Percentiles rank a stretch among this genome's conserved stretches.
Conservation (phyloP, 73 alveolate genomes). For the Tetrahymena elliotti region DNA sequence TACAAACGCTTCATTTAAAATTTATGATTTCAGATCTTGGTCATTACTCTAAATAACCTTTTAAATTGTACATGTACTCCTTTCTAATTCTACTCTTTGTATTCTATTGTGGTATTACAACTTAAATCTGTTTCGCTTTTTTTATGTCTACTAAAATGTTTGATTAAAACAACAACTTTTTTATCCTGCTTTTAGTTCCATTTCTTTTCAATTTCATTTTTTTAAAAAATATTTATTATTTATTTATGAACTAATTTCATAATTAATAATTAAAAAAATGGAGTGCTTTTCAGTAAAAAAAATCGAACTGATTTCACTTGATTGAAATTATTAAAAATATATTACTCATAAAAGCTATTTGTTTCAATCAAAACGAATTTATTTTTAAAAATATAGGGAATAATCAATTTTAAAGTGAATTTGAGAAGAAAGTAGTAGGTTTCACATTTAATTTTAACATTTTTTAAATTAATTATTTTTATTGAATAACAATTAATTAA, state of each 20-base stretch:
- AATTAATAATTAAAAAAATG: too few relatives aligned
- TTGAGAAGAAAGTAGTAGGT: too few relatives aligned
- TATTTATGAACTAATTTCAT: neutral
- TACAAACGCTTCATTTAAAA: neutral
- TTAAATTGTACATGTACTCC: neutral
- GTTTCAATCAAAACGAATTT: too few relatives aligned
- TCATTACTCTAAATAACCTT: neutral
- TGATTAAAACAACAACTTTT: neutral
- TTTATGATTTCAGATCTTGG: neutral
- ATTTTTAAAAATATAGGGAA: too few relatives aligned
- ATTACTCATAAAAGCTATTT: too few relatives aligned
- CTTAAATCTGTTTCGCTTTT: neutral
- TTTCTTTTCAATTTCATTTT: too few relatives aligned
- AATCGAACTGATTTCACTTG: neutral
- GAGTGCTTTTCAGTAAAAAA: neutral
- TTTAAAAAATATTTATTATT: too few relatives aligned
- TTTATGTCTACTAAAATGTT: neutral
- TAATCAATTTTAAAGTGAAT: too few relatives aligned
- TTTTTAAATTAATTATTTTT: too few relatives aligned
- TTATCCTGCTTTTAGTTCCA: neutral
- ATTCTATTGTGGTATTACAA: neutral
- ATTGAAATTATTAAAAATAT: too few relatives aligned
- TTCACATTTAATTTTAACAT: too few relatives aligned
- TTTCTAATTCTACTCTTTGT: neutral
- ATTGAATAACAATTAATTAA: too few relatives aligned